Base-by-base conservation (phyloP, 2,329 filamentous ascomycete genomes). In the Fusarium denticulatum region DNA sequence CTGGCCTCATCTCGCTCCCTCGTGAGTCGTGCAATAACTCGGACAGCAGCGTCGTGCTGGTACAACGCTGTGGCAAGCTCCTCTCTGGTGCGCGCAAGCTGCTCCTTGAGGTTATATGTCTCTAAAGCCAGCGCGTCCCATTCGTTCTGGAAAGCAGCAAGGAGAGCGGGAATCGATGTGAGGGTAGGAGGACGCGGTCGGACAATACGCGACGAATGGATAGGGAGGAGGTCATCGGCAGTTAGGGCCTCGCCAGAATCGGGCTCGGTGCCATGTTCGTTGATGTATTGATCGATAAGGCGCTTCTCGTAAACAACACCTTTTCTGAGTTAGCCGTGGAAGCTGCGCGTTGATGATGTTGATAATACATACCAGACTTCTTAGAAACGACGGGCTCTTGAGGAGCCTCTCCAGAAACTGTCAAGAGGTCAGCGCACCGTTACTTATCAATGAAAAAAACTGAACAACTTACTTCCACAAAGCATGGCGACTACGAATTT, bases 131-230 rank as follows among this genome's bases (percentile, higher is more conserved):
- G 86, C 14, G 95, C 92, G 81, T 99, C 96, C 96, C 96, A 99
- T 87, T 99, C 96, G 82, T 97, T 97, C 82, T 99, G 96, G 82
- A 99, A 98, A 43, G 95, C 93, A 56, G 94, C 93, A 63, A 99
- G 92, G 63, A 99, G 90, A 24, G 96, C 95, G 28, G 96, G 96
- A 80, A 99, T 97, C 42, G 96, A 99, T 61, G 96, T 98, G 78
- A 98, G 91, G 39, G 94, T 95, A 37, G 96, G 96, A 66, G 96
- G 95, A 79, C 96, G 91, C 57, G 96, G 96, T 77, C 93, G 93
- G 71, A 98, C 94, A 77, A 94, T 89, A 84, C 93, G 92, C 76
- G 93, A 89, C 67, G 94, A 91, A 85, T 96, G 94, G 82, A 99
- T 88, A 73, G 95, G 92, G 79, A 99, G 88, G 69, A 99, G 90